Conservation (phyloP, 2,329 filamentous ascomycete genomes). For the Exophiala sideris region DNA sequence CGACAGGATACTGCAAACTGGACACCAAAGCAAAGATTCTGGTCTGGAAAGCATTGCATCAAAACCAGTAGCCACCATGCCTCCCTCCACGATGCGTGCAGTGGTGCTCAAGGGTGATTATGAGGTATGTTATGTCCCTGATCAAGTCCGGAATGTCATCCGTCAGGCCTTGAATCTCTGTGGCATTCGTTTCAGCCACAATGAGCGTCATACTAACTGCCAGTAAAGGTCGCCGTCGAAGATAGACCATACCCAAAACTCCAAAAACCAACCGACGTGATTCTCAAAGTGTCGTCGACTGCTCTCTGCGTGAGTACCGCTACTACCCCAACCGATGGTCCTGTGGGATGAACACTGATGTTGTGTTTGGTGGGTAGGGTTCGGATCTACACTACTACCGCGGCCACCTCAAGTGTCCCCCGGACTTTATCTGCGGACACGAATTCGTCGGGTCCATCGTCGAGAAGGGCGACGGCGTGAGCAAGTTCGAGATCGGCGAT, state of each 20-base stretch:
- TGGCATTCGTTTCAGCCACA: too few species aligned
- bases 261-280: conserved; percentile 45
- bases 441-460: conserved; percentile 53
- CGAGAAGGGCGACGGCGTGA: conserved; percentile 44
- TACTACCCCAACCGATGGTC: not conserved
- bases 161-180: too few species aligned
- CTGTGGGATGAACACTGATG: not conserved
- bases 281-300: conserved; percentile 39
- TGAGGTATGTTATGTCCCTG: conserved; percentile 16
- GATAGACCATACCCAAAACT: conserved; percentile 45
- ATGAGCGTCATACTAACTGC: not conserved
- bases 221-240: conserved; percentile 36
- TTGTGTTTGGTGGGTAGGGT: conserved; percentile 37
- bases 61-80: conserved; percentile 11
- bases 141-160: too few species aligned
- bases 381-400: conserved; percentile 56
- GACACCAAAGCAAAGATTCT: not conserved
- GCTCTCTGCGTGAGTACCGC: conserved; percentile 25
- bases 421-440: conserved; percentile 52
- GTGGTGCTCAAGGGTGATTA: conserved; percentile 28
- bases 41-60: too few species aligned
- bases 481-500: conserved; percentile 49
- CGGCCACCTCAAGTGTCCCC: conserved; percentile 49
- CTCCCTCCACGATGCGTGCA: conserved; percentile 28
- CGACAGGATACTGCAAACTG: too few species aligned